Evolutionary conservation across 2,329 filamentous ascomycete genomes (phyloP), one percentile per base, ranked within the genome.

Genomic region (Thielaviopsis ethacetica): DNA sequence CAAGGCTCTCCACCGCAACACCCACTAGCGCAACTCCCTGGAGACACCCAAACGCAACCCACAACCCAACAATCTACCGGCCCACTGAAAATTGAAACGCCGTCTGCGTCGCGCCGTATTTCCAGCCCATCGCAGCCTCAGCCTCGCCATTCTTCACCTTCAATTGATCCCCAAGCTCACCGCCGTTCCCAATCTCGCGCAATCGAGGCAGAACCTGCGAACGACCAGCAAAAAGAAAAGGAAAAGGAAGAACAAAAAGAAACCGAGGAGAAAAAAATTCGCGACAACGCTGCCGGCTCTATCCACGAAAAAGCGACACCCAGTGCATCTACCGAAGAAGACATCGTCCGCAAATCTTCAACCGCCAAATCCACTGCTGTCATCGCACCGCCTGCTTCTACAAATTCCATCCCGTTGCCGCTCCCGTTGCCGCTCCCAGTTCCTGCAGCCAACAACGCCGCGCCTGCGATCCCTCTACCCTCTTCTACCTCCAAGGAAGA

Each of bases 1-100:
- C 73, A 74, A 65, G 70, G 73, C 66, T 68, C 72, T 27, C 60
- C 60, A 12, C 21, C 57, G 19, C 58, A 57, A 41, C 38, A 54
- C 41, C 41, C 34, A 30, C 60, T 26, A 17, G 52, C 49, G 41
- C 54, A 17, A 58, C 41, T n/a, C 55, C 57, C 41, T 38, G 62
- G 56, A 41, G 57, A 53, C 24, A 19, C 41, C 34, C 51, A 61
- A 47, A 56, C 55, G n/a, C 53, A 57, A 9, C 54, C 49, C 47
- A 19, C 55, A 61, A 41, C 59, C 54, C 59, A 61, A 59, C 59
- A 58, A 51, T 15, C 21, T 15, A 22, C 49, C 15, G 49, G 54
- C 52, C 38, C 54, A 53, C 57, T 68, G 65, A 69, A 71, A 41
- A 61, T 65, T 52, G 70, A 70, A 53, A 24, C 24, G n/a, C 22